phyloP scores from a whole-genome alignment of 352 stramenopile genomes.

The Pythium aristosporum region DNA sequence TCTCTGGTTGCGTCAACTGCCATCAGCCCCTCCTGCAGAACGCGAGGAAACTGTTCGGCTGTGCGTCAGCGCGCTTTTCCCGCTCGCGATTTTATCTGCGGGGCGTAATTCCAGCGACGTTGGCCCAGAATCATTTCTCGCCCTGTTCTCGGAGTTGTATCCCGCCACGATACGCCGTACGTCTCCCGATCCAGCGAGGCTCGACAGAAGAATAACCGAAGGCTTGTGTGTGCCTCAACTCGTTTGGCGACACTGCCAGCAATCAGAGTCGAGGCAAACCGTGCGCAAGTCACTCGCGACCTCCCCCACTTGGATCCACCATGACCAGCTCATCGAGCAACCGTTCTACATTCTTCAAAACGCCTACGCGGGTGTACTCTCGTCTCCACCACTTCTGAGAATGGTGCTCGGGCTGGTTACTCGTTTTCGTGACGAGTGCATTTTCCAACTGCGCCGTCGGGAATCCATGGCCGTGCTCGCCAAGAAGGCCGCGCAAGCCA shows the following conservation, averaged over 20 bases:
- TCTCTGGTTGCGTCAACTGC: conserved; percentile 5
- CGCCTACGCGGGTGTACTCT: conserved; percentile 34
- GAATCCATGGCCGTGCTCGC: conserved; percentile 31
- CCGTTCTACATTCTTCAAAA: conserved; percentile 57
- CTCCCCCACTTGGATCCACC: conserved; percentile 30
- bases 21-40: not conserved
- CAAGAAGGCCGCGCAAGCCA: conserved; percentile 20
- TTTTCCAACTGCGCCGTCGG: conserved; percentile 41
- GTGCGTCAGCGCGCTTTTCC: conserved; percentile 1
- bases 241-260: conserved; percentile 26
- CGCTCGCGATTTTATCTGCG: conserved; percentile 14
- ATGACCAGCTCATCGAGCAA: conserved; percentile 47
- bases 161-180: conserved; percentile 30
- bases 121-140: conserved; percentile 30
- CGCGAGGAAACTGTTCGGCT: not conserved
- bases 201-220: conserved; percentile 47
- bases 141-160: conserved; percentile 34
- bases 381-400: conserved; percentile 42
- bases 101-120: conserved; percentile 6
- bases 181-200: conserved; percentile 22
- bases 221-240: conserved; percentile 48
- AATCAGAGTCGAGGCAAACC: conserved; percentile 14
- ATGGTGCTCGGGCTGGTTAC: conserved; percentile 40
- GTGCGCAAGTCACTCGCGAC: conserved; percentile 2
- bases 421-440: conserved; percentile 41